These are phyloP conservation scores for Wickerhamiella occidentalis DNA, from an alignment of 805 yeast genomes.

Conservation along the genomic window DNA sequence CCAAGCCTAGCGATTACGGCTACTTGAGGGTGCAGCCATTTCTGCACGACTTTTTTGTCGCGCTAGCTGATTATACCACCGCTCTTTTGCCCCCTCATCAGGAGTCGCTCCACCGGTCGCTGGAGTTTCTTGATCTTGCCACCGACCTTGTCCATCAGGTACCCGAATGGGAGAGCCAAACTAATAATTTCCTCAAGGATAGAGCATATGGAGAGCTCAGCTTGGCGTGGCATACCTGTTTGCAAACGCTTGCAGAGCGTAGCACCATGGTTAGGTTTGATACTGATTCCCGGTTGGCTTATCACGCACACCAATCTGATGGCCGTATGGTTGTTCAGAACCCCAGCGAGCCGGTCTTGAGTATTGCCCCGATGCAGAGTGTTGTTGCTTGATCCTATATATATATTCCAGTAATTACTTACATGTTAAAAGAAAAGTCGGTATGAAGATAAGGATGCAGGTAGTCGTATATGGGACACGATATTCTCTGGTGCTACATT, in stretches of 20 bases:
- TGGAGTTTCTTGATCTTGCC: constrained; percentile 52
- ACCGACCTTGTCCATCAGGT: constrained; percentile 47
- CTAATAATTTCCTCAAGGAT: constrained; percentile 32
- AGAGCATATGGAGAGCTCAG: constrained; percentile 52
- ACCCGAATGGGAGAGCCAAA: constrained; percentile 49
- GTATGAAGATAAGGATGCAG: too few relatives aligned
- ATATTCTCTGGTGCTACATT: too few relatives aligned
- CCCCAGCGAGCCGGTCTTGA: constrained; percentile 4
- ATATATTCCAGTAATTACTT: neutral
- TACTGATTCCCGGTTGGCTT: constrained; percentile 16
- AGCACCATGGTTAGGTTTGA: constrained; percentile 2
- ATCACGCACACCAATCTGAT: constrained; percentile 17
- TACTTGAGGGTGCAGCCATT: constrained; percentile 58
- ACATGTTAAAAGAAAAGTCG: too few relatives aligned
- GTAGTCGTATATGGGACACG: too few relatives aligned
- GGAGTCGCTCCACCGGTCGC: constrained; percentile 38
- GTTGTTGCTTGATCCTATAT: neutral
- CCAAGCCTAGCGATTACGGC: constrained; percentile 59
- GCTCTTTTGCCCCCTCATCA: constrained; percentile 64
- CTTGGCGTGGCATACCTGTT: constrained; percentile 37
- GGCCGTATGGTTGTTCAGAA: constrained; percentile 16
- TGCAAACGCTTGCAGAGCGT: constrained; percentile 14
- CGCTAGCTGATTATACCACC: constrained; percentile 62
- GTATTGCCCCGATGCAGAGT: constrained; percentile 2
- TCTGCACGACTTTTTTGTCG: constrained; percentile 55